Conservation (phyloP, 768 basidiomycete species). For the Favolaschia claudopus region DNA sequence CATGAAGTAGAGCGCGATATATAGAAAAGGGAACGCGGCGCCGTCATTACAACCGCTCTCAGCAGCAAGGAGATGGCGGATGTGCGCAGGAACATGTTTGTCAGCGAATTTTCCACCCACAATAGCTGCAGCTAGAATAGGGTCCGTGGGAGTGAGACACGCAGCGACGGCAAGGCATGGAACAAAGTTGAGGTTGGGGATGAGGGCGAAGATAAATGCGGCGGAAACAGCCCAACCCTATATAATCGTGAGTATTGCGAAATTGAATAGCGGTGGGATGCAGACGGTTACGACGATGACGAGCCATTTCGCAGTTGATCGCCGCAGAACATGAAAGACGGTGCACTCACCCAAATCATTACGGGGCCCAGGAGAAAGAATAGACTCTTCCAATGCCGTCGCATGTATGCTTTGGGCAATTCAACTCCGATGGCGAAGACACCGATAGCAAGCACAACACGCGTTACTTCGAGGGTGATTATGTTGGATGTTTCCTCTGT, state of each 20-base stretch:
- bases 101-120: conserved; percentile 97
- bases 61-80: conserved; percentile 68
- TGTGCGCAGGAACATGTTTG: conserved; percentile 91
- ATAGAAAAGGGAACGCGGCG: conserved; percentile 95
- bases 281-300: not conserved
- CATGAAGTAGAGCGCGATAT: conserved; percentile 86
- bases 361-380: conserved; percentile 83
- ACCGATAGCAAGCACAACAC: conserved; percentile 93
- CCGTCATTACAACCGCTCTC: conserved; percentile 98
- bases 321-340: not conserved
- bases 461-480: conserved; percentile 90
- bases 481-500: conserved; percentile 61
- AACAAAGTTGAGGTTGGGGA: conserved; percentile 90
- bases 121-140: conserved; percentile 91
- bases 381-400: conserved; percentile 90
- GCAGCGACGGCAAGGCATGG: conserved; percentile 91
- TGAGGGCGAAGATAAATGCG: conserved; percentile 88
- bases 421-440: conserved; percentile 99
- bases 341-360: conserved; percentile 78
- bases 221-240: conserved; percentile 96
- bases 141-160: conserved; percentile 93
- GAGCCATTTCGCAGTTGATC: not conserved
- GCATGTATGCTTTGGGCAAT: conserved; percentile 94
- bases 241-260: not conserved
- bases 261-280: conserved; percentile 20